Evolutionary conservation across 1,284 basidiomycete genomes (phyloP), one percentile per base, ranked within the genome.

Genomic region (Heterobasidion irregulare): DNA sequence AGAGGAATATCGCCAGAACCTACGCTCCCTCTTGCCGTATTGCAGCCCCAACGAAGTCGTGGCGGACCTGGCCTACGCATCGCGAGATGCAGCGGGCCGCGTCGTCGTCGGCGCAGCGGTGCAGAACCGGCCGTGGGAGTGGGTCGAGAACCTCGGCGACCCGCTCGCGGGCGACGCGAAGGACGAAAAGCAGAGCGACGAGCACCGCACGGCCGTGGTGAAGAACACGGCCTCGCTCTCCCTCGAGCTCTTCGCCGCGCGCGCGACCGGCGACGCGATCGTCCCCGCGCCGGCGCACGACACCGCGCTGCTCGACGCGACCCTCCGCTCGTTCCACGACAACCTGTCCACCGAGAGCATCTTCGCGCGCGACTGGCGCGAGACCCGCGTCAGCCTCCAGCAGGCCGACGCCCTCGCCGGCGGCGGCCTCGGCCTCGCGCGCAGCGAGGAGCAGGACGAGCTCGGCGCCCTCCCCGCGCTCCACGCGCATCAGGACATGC

Each of bases 71-170:
- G 75, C 78, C 3, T 78, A 79, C 51, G 78, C 78, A 2, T 74
- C 81, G 54, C 75, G 75, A 33, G 82, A 85, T 59, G 59, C 77
- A 2, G 69, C 71, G 7, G 83, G 81, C 1, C 71, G 75, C 6
- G 57, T 80, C 6, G 65, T 81, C 6, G 70, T 74, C 56, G 76
- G 77, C 18, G 65, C 70, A 10, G 74, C 79, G 0, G 85, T 90
- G 16, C 73, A 80, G 56, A 86, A 89, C 65, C 77, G 83, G 46
- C 87, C 89, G 12, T 92, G 89, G 89, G 89, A 92, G 66, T 92
- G 89, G 89, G 79, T 83, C 7, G 89, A 91, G 65, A 81, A 85
- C 65, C 65, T 91, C 1, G 86, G 86, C 2, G 87, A 89, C 57
- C 73, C 76, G 2, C 62, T 70, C 4, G 57, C 66, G 7, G 55